Base-by-base conservation (phyloP, 495 filamentous ascomycete genomes). In the Podospora pseudocomata region DNA sequence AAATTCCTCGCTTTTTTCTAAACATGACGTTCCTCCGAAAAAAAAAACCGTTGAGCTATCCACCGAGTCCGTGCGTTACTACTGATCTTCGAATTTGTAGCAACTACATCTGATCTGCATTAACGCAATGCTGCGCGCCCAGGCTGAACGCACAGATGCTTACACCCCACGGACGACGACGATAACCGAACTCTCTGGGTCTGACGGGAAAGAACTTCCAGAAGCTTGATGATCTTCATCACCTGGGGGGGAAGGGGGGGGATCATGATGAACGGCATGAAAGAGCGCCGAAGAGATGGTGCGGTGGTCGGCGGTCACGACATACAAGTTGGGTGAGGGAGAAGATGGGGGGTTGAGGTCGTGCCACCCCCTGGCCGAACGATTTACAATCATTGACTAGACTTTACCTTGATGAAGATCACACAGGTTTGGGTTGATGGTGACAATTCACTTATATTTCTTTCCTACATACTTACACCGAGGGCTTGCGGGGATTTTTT, bases 291-390 rank as follows among this genome's bases (percentile, higher is more conserved):
- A 32, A 28, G 39, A 49, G 39, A 49, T 49, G 39, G 39, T 49
- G 15, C 39, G 9, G 23, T 23, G 23, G 23, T 23, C 23, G 23
- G 23, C 23, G 23, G 7, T 16, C 39, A 49, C 39, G 2, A 49
- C 15, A 13, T 16, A 49, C 13, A 20, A 49, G 23, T 19, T 28
- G 27, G 19, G 61, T 5, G 18, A 6, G 23, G 23, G 23, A 23
- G 23, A 23, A 23, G 23, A 23, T 23, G 23, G 23, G 23, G 20
- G 20, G 20, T 4, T 15, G 9, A n/a, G 61, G 32, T 63, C 61
- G 32, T 32, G 61, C 61, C 61, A 63, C 61, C 61, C 61, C 61
- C 61, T 63, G 61, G 27, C 30, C n/a, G 6, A 49, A 49, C 19
- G 61, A 63, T 63, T 32, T 63, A 32, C 61, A 39, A 39, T 44